phyloP scores from a whole-genome alignment of 345 rosid genomes.

The Capsella bursapastoris region DNA sequence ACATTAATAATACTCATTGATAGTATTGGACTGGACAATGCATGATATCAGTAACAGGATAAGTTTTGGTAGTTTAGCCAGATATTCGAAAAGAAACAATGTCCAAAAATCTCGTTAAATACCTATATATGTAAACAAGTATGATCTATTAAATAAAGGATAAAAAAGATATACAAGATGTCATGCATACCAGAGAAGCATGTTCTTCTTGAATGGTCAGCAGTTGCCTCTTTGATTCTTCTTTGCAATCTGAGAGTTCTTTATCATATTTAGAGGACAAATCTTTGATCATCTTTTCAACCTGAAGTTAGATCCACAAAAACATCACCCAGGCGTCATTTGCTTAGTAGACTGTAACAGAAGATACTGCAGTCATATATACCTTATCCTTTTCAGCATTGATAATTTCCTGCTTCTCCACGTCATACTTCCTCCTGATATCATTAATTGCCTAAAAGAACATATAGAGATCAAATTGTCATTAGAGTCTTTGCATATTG shows the following conservation, averaged over 20 bases:
- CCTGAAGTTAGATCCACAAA: constrained; percentile 50
- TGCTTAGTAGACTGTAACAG: constrained; percentile 19
- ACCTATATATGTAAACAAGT: not conserved
- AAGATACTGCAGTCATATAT: constrained; percentile 11
- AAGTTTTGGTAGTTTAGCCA: not conserved
- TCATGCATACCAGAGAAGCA: constrained; percentile 55
- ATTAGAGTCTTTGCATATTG: not conserved
- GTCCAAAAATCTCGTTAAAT: not conserved
- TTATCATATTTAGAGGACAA: constrained; percentile 59
- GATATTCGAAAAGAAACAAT: not conserved
- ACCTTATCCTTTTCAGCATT: constrained; percentile 74
- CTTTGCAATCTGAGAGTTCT: constrained; percentile 59
- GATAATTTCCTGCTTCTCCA: constrained; percentile 70
- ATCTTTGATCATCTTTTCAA: constrained; percentile 52
- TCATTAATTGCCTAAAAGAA: constrained; percentile 78
- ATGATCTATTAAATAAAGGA: not conserved
- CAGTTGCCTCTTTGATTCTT: constrained; percentile 61
- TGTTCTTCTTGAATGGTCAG: constrained; percentile 62
- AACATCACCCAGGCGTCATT: constrained; percentile 30
- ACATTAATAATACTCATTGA: not conserved
- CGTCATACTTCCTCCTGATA: constrained; percentile 77
- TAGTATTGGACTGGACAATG: not conserved
- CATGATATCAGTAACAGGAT: not conserved
- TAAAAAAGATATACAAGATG: not conserved
- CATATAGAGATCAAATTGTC: not conserved